Evolutionary conservation across 2,329 filamentous ascomycete species (phyloP), one percentile per base, ranked within the genome.

Genomic region (Fusarium sp.): DNA sequence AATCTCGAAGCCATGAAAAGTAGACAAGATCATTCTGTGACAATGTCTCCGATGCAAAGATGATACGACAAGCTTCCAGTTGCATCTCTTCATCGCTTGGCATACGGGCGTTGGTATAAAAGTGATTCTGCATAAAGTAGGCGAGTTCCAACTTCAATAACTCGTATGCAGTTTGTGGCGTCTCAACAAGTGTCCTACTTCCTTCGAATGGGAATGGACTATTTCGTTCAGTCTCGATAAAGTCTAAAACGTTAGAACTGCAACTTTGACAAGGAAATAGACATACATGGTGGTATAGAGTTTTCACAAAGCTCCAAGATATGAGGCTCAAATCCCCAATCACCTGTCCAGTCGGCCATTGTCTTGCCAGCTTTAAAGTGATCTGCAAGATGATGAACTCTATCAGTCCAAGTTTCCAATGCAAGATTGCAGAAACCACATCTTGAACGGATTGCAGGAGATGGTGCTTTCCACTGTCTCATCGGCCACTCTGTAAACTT

Each of bases 271-370:
- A 6, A 14, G 31, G 1, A 34, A 11, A 34, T 0, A 34, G 3
- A 65, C 79, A 66, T 76, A 83, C 82, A 84, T 13, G 83, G 83
- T 10, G 83, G 82, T 45, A 85, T 82, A n/a, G 82, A 82, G 47
- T 84, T 84, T 38, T 84, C 83, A 6, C 85, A 76, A 24, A 83
- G 78, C 31, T 83, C 80, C 27, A 82, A 64, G 9, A 85, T 79
- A 14, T 80, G 77, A 0, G 79, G 71, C 20, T 85, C 83, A 58
- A 85, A 84, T 18, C 84, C 84, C 82, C 84, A 85, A 34, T 84
- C 82, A 16, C 84, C 84, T 52, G 83, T 80, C 84, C 84, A 85
- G 22, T 85, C 81, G 18, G 80, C 80, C 83, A 85, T 85, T n/a
- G 77, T 82, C 60, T 79, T 81, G 31, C 84, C 83, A 7, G 76